Conservation (phyloP, 2,329 filamentous ascomycete species). For the Trichoderma sp. region DNA sequence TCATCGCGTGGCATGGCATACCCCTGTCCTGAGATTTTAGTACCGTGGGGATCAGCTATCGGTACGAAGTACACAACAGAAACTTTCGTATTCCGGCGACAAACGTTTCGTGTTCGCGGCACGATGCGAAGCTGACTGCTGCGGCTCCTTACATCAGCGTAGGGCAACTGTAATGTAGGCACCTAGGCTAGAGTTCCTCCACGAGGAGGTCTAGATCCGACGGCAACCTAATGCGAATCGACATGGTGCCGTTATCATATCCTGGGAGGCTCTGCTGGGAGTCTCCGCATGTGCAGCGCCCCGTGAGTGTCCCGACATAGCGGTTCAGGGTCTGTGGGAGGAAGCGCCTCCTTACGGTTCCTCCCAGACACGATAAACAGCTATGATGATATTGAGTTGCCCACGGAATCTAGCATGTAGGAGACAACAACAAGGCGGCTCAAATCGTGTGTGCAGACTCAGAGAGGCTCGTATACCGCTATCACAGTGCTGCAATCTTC, state of each 20-base stretch:
- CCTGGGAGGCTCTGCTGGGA: not conserved
- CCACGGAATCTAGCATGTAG: not conserved
- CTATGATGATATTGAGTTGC: not conserved
- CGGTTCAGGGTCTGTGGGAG: not conserved
- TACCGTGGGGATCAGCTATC: not conserved
- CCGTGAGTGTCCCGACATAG: not conserved
- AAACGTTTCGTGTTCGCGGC: conserved; percentile 8
- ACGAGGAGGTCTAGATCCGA: not conserved
- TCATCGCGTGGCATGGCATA: conserved; percentile 31
- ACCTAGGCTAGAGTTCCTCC: not conserved
- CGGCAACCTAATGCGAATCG: not conserved
- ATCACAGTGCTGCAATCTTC: not conserved
- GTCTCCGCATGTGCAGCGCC: not conserved
- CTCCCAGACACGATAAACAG: no score
- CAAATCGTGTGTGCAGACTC: no score
- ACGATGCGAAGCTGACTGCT: not conserved
- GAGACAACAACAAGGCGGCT: no score
- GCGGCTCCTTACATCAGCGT: conserved; percentile 1
- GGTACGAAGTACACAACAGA: not conserved
- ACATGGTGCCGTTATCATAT: not conserved
- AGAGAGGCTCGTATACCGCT: not conserved
- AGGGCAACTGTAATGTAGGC: not conserved
- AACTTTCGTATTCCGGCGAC: conserved; percentile 1
- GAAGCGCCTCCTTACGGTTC: not conserved
- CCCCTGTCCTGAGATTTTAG: conserved; percentile 20